A percentile compares a stretch with the other conserved stretches of the same genome.
phyloP scores from a whole-genome alignment of 345 rosid genomes.

The Camelina laxa region DNA sequence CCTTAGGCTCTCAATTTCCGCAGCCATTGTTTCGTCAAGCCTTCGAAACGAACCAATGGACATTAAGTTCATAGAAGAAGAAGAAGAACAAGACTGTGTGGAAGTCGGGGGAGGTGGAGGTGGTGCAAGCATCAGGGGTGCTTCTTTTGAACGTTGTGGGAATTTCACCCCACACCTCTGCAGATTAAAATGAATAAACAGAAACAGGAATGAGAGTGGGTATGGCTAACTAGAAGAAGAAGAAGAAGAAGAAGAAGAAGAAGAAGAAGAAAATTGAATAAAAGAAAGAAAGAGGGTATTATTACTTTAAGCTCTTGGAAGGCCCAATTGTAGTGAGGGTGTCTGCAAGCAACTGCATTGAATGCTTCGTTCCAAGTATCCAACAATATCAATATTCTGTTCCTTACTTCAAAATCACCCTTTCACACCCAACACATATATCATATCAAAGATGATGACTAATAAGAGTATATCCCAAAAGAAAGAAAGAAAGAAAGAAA shows the following conservation, averaged over 20 bases:
- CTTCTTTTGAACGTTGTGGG: constrained; percentile 70
- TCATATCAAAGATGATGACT: not conserved
- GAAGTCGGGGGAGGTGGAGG: constrained; percentile 44
- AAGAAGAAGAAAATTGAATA: not conserved
- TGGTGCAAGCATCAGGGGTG: constrained; percentile 82
- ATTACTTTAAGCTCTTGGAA: constrained; percentile 79
- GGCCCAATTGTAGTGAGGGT: constrained; percentile 89
- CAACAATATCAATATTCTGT: constrained; percentile 74
- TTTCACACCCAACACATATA: constrained; percentile 33
- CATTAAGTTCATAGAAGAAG: constrained; percentile 65
- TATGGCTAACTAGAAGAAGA: too few relatives aligned
- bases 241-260: not conserved
- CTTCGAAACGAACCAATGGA: constrained; percentile 75
- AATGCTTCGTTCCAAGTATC: constrained; percentile 98
- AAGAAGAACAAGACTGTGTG: constrained; percentile 41
- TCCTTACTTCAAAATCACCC: constrained; percentile 81
- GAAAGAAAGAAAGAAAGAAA: not conserved
- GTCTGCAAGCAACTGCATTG: constrained; percentile 72
- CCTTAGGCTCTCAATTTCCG: constrained; percentile 69
- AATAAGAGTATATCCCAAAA: not conserved
- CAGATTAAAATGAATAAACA: not conserved
- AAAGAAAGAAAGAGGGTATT: not conserved
- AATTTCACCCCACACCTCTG: constrained; percentile 84
- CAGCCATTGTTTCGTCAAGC: constrained; percentile 95
- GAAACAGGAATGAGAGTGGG: not conserved